Conservation (phyloP, 2,329 filamentous ascomycete species). For the Botrytis elliptica region DNA sequence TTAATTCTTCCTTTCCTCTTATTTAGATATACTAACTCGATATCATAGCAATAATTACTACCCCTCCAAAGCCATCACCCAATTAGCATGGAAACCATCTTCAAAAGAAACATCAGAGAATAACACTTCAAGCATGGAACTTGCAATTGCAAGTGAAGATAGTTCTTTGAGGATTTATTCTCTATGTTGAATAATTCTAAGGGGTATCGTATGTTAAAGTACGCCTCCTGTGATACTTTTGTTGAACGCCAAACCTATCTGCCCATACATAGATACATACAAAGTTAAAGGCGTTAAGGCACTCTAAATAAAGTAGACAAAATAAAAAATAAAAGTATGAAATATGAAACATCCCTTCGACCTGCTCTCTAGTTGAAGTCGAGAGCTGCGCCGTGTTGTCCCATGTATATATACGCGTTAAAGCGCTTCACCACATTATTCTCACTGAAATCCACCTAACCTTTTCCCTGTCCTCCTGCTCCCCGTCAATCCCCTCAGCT, state of each 20-base stretch:
- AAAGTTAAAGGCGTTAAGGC: constrained; percentile 21
- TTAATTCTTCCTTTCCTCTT: too few species aligned
- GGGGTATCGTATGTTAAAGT: constrained; percentile 24
- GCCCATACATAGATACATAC: constrained; percentile 13
- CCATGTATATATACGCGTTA: neutral
- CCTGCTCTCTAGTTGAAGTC: constrained; percentile 12
- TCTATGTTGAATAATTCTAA: constrained; percentile 37
- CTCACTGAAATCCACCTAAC: neutral
- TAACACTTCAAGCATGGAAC: constrained; percentile 27
- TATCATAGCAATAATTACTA: constrained; percentile 48
- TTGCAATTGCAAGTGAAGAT: constrained; percentile 52
- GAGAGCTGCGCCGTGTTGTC: constrained; percentile 18
- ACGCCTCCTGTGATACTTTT: constrained; percentile 17
- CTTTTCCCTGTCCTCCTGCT: neutral
- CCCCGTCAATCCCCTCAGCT: neutral
- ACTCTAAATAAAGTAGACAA: constrained; percentile 11
- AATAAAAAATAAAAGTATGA: constrained; percentile 1
- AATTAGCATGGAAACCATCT: constrained; percentile 66
- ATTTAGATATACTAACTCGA: neutral
- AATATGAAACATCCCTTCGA: neutral
- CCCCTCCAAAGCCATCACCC: constrained; percentile 41
- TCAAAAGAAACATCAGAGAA: constrained; percentile 21
- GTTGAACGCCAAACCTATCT: constrained; percentile 16
- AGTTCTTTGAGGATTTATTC: constrained; percentile 59
- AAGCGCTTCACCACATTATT: neutral